Conservation (phyloP, 1,284 basidiomycete species). For the Ustilago sp. region DNA sequence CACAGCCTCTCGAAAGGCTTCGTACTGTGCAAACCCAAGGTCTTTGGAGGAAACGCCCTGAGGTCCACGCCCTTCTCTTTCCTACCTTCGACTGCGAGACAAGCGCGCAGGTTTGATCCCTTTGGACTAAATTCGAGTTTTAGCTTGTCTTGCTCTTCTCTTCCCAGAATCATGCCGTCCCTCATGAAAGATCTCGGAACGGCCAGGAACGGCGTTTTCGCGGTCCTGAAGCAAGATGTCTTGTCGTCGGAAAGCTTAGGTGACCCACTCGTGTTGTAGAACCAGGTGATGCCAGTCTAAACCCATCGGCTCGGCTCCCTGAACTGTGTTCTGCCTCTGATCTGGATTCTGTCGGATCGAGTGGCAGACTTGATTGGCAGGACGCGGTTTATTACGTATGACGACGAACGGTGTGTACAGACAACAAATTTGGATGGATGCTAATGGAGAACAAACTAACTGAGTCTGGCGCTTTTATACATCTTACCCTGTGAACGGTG, state of each 20-base stretch:
- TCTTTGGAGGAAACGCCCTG: background rate
- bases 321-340: background rate
- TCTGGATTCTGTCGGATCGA: too few relatives aligned
- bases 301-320: background rate
- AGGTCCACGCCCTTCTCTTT: background rate
- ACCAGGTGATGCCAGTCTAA: background rate
- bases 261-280: background rate
- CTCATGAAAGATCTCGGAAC: conserved; percentile 1
- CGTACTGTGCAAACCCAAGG: background rate
- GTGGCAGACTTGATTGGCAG: too few relatives aligned
- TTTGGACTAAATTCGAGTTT: background rate
- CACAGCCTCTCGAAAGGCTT: conserved; percentile 3
- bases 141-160: background rate
- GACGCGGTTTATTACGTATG: too few relatives aligned
- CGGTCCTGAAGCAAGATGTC: background rate
- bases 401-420: too few relatives aligned
- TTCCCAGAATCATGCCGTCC: background rate
- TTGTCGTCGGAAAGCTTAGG: background rate
- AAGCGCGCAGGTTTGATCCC: background rate
- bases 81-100: background rate
- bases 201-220: background rate
- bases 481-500: too few relatives aligned
- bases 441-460: too few relatives aligned
- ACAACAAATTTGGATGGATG: too few relatives aligned
- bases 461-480: too few relatives aligned